phyloP scores from a whole-genome alignment of 306 rosid genomes.

The Carpinus viminea region DNA sequence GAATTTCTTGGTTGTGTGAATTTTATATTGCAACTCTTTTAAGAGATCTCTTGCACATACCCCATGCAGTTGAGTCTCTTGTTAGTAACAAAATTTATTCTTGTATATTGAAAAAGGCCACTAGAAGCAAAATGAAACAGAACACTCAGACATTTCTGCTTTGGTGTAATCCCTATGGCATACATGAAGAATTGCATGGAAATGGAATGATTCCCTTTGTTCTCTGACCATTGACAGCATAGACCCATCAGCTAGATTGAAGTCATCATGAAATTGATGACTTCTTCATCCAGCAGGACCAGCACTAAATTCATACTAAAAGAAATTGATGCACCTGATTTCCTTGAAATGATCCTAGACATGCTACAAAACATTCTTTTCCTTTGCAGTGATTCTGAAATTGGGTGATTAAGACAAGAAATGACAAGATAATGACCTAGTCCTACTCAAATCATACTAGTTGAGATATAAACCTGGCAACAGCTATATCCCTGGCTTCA shows the following conservation, averaged over 20 bases:
- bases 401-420: not conserved
- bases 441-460: conserved; percentile 18
- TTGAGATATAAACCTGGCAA: conserved; percentile 63
- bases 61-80: not conserved
- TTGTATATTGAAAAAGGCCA: not conserved
- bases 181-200: no score
- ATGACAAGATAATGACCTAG: not conserved
- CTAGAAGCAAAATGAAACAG: not conserved
- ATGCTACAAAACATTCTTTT: not conserved
- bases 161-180: not conserved
- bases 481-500: conserved; percentile 82
- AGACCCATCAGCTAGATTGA: not conserved
- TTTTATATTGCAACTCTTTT: not conserved
- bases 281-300: not conserved
- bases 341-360: not conserved
- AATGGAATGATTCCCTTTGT: not conserved
- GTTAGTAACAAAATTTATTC: not conserved
- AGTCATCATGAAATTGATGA: not conserved
- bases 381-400: not conserved
- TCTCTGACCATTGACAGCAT: not conserved
- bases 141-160: not conserved
- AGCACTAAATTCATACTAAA: not conserved
- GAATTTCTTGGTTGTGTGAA: not conserved
- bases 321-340: not conserved
- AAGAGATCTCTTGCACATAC: not conserved